These are phyloP conservation scores for Sinapis alba DNA, from an alignment of 441 rosid species.

Conservation along the genomic window DNA sequence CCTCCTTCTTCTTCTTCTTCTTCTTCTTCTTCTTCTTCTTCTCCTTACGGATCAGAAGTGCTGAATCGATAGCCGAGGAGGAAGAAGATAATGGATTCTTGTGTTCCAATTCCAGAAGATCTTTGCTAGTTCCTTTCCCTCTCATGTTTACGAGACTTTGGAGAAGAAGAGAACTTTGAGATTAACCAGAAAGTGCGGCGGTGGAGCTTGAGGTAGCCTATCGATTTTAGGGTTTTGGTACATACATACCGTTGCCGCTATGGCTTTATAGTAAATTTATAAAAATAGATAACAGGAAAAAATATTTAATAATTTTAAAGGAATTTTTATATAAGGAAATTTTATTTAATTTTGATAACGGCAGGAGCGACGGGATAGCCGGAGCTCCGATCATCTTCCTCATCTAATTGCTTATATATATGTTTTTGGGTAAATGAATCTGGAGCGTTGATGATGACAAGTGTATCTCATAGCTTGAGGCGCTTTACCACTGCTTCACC, in stretches of 20 bases:
- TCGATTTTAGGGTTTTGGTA: conserved; percentile 28
- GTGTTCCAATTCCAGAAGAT: conserved; percentile 59
- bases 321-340: background rate
- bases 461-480: conserved; percentile 21
- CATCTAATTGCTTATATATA: background rate
- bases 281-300: background rate
- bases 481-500: conserved; percentile 32
- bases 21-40: conserved; percentile 11
- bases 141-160: conserved; percentile 39
- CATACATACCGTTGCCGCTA: background rate
- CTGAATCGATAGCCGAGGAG: conserved; percentile 39
- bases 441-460: conserved; percentile 24
- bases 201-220: background rate
- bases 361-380: conserved; percentile 2
- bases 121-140: conserved; percentile 43
- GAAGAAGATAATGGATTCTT: conserved; percentile 38
- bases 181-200: background rate
- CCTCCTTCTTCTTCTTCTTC: background rate
- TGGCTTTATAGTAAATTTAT: background rate
- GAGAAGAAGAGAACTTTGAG: background rate
- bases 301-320: background rate
- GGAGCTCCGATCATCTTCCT: conserved; percentile 5
- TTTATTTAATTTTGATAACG: background rate
- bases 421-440: background rate
- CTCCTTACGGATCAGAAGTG: conserved; percentile 23